Evolutionary conservation across 2,329 filamentous ascomycete species (phyloP).

Genomic region (Cladophialophora yegresii): DNA sequence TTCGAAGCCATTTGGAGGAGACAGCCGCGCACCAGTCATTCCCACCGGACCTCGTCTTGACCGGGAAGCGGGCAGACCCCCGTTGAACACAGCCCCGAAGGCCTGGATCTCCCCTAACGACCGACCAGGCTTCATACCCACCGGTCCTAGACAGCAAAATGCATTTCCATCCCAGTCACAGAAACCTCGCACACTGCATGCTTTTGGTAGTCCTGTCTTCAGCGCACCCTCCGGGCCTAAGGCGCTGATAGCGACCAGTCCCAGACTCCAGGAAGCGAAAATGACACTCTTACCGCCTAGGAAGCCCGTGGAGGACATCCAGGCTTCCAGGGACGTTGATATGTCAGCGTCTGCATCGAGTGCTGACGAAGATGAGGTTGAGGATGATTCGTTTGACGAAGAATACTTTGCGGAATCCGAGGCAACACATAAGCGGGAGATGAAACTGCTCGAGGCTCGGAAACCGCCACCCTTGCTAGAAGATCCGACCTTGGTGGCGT

Average conservation of each 20-base stretch:
- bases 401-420: conserved; percentile 52
- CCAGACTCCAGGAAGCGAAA: conserved; percentile 25
- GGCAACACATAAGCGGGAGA: conserved; percentile 49
- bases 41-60: conserved; percentile 35
- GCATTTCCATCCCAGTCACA: conserved; percentile 19
- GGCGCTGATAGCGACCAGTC: conserved; percentile 24
- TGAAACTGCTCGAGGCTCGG: conserved; percentile 47
- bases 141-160: conserved; percentile 27
- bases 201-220: conserved; percentile 13
- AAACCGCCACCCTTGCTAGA: conserved; percentile 48
- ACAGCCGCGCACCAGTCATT: conserved; percentile 23
- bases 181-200: conserved; percentile 19
- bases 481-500: conserved; percentile 45
- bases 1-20: conserved; percentile 21
- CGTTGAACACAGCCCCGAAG: conserved; percentile 23
- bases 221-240: conserved; percentile 27
- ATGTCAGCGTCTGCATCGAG: conserved; percentile 38
- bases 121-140: conserved; percentile 26
- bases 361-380: conserved; percentile 51
- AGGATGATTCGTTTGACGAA: conserved; percentile 47
- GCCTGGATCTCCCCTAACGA: conserved; percentile 33
- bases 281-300: conserved; percentile 19
- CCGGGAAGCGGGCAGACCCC: conserved; percentile 24
- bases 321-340: conserved; percentile 29
- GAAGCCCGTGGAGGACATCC: conserved; percentile 13